phyloP scores from a whole-genome alignment of 768 basidiomycete species.

The Sarcomyxa edulis region DNA sequence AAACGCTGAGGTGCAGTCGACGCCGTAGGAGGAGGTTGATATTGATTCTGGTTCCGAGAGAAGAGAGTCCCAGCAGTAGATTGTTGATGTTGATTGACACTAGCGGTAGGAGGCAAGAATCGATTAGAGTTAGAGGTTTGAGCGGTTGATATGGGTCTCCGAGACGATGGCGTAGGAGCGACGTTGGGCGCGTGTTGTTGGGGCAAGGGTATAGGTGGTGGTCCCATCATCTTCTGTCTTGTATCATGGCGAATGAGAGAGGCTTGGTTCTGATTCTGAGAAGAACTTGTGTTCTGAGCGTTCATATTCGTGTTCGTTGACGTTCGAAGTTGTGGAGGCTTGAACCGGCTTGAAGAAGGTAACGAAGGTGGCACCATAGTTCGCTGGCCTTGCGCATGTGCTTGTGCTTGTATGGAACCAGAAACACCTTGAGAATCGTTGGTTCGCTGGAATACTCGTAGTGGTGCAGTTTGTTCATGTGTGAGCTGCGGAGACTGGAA shows the following conservation, averaged over 20 bases:
- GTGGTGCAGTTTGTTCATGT: slow-evolving; percentile 32
- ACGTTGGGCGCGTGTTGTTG: slow-evolving; percentile 13
- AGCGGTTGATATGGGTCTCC: background rate
- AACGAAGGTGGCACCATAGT: slow-evolving; percentile 15
- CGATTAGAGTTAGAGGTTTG: slow-evolving; percentile 4
- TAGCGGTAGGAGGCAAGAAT: slow-evolving; percentile 7
- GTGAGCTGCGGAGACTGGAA: slow-evolving; percentile 27
- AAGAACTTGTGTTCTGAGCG: slow-evolving; percentile 6
- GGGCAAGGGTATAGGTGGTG: slow-evolving; percentile 38
- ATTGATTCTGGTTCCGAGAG: too few relatives aligned
- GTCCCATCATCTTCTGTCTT: slow-evolving; percentile 38
- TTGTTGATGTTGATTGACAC: background rate
- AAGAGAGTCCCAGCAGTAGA: slow-evolving; percentile 19
- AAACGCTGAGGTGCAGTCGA: slow-evolving; percentile 6
- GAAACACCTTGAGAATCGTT: slow-evolving; percentile 6
- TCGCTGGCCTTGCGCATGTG: background rate
- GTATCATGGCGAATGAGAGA: too few relatives aligned
- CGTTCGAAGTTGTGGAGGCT: slow-evolving; percentile 12
- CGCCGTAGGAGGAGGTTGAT: background rate
- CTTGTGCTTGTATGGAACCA: slow-evolving; percentile 1
- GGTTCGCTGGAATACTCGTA: slow-evolving; percentile 28
- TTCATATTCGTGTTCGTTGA: slow-evolving; percentile 10
- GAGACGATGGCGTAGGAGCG: slow-evolving; percentile 1
- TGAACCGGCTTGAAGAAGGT: slow-evolving; percentile 19
- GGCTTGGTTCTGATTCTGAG: slow-evolving; percentile 10